Conservation (phyloP, 345 rosid genomes). For the Turritis glabra region DNA sequence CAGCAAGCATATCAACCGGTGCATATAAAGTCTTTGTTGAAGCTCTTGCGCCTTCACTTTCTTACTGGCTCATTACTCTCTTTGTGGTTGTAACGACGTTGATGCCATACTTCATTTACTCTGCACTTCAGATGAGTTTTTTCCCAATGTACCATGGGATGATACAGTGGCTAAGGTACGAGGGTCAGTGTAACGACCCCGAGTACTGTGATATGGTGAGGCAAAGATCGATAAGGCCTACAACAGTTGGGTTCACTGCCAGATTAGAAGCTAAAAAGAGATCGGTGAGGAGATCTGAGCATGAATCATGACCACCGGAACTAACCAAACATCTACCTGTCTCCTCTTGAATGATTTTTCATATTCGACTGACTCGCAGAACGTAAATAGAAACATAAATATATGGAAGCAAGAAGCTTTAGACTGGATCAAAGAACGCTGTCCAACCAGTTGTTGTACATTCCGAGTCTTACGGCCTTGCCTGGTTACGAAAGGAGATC, state of each 20-base stretch:
- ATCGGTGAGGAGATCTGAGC: constrained; percentile 37
- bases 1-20: constrained; percentile 43
- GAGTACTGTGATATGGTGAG: constrained; percentile 76
- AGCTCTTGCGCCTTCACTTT: constrained; percentile 75
- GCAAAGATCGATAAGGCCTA: constrained; percentile 69
- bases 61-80: constrained; percentile 70
- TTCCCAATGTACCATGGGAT: constrained; percentile 93
- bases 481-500: constrained; percentile 7
- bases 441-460: constrained; percentile 25
- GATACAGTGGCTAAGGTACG: constrained; percentile 83
- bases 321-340: neutral
- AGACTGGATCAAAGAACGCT: constrained; percentile 17
- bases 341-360: constrained; percentile 7
- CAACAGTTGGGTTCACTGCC: constrained; percentile 79
- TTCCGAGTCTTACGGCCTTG: constrained; percentile 29
- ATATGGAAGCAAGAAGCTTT: constrained; percentile 14
- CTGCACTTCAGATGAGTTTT: constrained; percentile 70
- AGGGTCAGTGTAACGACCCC: constrained; percentile 63
- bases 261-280: constrained; percentile 40
- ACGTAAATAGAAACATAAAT: constrained; percentile 25
- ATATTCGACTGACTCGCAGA: constrained; percentile 26
- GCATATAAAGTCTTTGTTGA: constrained; percentile 76
- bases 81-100: constrained; percentile 52
- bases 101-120: constrained; percentile 66
- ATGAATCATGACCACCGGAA: constrained; percentile 24